Percentiles rank a stretch among this genome's conserved stretches.
Conservation (phyloP, 768 basidiomycete genomes). For the Auricularia heimuer region DNA sequence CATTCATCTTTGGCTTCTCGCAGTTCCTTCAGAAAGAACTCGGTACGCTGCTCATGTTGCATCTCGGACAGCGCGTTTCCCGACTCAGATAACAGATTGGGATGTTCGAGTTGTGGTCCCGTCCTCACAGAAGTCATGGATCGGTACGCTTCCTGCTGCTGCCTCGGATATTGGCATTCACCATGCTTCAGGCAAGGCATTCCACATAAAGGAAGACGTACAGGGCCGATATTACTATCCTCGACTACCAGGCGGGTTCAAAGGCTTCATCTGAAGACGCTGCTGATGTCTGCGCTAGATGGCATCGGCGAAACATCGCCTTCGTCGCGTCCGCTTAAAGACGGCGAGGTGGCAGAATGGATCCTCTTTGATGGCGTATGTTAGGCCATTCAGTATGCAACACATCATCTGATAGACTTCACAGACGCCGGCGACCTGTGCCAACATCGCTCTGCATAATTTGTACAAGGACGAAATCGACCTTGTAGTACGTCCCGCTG, state of each 20-base stretch:
- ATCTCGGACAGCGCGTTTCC: background rate
- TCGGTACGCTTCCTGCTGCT: conserved; percentile 38
- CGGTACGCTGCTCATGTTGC: conserved; percentile 32
- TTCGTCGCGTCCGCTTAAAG: conserved; percentile 53
- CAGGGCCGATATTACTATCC: conserved; percentile 73
- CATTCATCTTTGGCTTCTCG: conserved; percentile 66
- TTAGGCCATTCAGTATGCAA: background rate
- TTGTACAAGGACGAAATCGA: conserved; percentile 78
- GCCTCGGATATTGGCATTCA: background rate
- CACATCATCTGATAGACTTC: background rate
- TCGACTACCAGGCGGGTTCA: conserved; percentile 35
- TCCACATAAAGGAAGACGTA: conserved; percentile 64
- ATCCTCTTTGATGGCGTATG: conserved; percentile 77
- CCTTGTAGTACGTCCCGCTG: conserved; percentile 54
- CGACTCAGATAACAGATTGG: conserved; percentile 40
- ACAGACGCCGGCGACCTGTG: conserved; percentile 84
- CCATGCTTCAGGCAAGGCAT: conserved; percentile 54
- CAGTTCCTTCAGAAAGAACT: conserved; percentile 46
- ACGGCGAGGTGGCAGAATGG: conserved; percentile 83
- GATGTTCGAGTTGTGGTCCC: conserved; percentile 73
- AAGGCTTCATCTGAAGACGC: background rate
- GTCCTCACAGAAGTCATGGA: conserved; percentile 80
- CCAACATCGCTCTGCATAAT: conserved; percentile 86
- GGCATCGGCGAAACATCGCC: conserved; percentile 58
- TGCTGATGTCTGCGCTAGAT: conserved; percentile 26